Percentiles rank a stretch among this genome's conserved stretches.
Conservation (phyloP, 169 alveolate genomes). For the Fabrea salina region DNA sequence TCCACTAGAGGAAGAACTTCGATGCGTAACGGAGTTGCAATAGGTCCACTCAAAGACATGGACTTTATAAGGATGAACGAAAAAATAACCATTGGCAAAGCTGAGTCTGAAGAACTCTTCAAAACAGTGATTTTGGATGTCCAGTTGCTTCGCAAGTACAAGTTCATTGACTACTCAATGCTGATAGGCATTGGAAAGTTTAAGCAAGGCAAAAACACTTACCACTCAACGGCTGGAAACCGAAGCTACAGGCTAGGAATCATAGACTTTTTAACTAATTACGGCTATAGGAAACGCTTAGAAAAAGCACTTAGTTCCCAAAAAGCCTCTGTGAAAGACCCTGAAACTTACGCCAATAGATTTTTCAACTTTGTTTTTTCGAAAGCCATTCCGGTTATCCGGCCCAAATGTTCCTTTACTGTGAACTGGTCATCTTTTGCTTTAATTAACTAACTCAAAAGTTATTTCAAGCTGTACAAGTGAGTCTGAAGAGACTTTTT, state of each 20-base stretch:
- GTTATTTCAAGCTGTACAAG: too few relatives aligned
- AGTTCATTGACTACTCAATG: conserved; percentile 72
- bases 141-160: conserved; percentile 28
- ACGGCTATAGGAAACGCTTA: neutral
- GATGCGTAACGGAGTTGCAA: conserved; percentile 49
- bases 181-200: conserved; percentile 52
- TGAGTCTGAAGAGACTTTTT: too few relatives aligned
- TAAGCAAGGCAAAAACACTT: neutral
- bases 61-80: too few relatives aligned
- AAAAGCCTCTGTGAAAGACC: neutral
- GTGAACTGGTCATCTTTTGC: too few relatives aligned
- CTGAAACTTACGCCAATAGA: neutral
- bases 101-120: too few relatives aligned
- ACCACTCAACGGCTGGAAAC: neutral
- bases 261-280: neutral
- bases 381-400: neutral
- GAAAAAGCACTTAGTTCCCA: neutral
- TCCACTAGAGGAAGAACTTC: conserved; percentile 18
- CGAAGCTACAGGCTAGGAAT: neutral
- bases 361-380: neutral
- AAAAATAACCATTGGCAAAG: too few relatives aligned
- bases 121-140: too few relatives aligned
- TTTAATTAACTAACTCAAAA: too few relatives aligned
- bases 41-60: conserved; percentile 62
- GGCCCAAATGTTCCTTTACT: neutral